Conservation (phyloP, 257 asterid genomes). For the Ballota nigra region DNA sequence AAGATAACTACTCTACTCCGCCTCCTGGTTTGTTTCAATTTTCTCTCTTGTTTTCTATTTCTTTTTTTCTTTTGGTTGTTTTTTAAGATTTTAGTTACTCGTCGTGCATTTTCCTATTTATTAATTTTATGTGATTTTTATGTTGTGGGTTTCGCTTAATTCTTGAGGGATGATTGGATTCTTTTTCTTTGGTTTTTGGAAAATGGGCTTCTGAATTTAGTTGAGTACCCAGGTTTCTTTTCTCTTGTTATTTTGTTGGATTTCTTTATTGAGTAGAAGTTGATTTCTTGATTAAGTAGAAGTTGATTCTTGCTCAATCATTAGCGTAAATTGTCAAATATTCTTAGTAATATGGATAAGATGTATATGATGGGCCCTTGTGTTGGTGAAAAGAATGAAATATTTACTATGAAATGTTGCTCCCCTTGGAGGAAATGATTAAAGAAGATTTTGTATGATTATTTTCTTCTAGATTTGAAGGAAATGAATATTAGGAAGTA, state of each 20-base stretch:
- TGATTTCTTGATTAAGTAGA: neutral
- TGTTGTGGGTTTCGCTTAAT: neutral
- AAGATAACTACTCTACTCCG: slow-evolving; percentile 64
- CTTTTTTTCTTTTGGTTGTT: neutral
- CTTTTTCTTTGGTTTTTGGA: neutral
- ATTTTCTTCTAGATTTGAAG: neutral
- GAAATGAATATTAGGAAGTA: neutral
- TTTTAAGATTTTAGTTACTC: neutral
- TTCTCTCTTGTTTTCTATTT: neutral
- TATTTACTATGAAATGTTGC: neutral
- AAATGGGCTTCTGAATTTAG: neutral
- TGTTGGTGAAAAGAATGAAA: neutral
- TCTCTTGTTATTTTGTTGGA: neutral
- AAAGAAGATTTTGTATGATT: neutral
- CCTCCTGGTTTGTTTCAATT: slow-evolving; percentile 45
- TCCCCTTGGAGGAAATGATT: neutral
- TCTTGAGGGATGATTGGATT: neutral
- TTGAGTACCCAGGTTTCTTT: neutral
- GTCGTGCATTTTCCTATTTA: neutral
- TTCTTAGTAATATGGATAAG: neutral
- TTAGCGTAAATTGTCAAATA: neutral
- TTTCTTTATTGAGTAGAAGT: too few species aligned
- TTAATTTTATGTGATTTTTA: neutral
- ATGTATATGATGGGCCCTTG: neutral
- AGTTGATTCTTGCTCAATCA: neutral